Evolutionary conservation across 2,329 filamentous ascomycete species (phyloP).

Genomic region (Aspergillus pseudoglaucus): DNA sequence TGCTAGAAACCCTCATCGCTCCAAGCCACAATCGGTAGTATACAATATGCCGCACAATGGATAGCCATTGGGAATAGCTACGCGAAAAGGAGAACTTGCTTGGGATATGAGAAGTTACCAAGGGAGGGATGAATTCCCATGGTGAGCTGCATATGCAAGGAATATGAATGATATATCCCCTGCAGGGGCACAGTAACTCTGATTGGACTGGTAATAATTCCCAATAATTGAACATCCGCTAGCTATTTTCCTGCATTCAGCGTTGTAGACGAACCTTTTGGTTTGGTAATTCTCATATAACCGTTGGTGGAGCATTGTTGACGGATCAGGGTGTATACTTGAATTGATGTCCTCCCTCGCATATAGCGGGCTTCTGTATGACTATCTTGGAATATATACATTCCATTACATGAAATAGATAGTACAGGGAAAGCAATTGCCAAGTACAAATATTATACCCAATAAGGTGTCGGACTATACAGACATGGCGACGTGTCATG

Average conservation of each 20-base stretch:
- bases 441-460: too few species aligned
- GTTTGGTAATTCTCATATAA: too few species aligned
- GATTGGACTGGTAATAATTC: not conserved
- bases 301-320: too few species aligned
- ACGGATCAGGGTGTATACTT: too few species aligned
- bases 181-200: not conserved
- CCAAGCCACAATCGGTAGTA: not conserved
- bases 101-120: not conserved
- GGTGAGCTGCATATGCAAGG: not conserved
- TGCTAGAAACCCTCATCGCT: not conserved
- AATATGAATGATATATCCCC: not conserved
- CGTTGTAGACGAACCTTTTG: not conserved
- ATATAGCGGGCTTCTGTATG: too few species aligned
- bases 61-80: too few species aligned
- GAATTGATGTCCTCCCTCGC: too few species aligned
- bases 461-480: too few species aligned
- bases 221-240: not conserved
- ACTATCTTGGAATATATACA: too few species aligned
- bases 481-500: not conserved
- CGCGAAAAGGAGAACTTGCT: too few species aligned
- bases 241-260: not conserved
- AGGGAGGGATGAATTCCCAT: not conserved
- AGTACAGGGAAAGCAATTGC: too few species aligned
- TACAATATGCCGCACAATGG: not conserved
- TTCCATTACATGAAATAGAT: too few species aligned